These are phyloP conservation scores for Acrodontium crateriforme DNA, from an alignment of 2,329 filamentous ascomycete genomes.

Conservation along the genomic window DNA sequence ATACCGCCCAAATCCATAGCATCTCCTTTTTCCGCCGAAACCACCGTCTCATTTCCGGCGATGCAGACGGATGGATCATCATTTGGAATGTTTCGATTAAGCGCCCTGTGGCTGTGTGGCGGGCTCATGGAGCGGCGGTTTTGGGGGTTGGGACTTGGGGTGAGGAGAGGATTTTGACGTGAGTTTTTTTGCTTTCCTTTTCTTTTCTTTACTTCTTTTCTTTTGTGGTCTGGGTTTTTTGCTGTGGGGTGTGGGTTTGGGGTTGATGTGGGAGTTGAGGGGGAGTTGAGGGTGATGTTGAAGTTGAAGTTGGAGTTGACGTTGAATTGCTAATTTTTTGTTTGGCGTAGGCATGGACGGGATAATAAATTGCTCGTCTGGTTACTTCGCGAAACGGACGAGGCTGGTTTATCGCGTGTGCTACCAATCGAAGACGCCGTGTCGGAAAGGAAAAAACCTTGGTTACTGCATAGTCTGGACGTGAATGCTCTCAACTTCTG, in stretches of 20 bases:
- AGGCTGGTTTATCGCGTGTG: slow-evolving; percentile 49
- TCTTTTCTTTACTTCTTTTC: no score
- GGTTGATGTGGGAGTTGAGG: not conserved
- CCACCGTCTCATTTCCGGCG: slow-evolving; percentile 65
- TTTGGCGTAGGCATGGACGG: slow-evolving; percentile 60
- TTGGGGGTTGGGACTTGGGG: slow-evolving; percentile 62
- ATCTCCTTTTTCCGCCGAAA: slow-evolving; percentile 61
- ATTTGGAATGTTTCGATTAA: slow-evolving; percentile 76
- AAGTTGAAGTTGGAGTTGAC: no score
- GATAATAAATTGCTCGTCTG: slow-evolving; percentile 80
- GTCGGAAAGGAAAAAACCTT: slow-evolving; percentile 49
- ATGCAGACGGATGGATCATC: slow-evolving; percentile 79
- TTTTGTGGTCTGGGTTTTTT: no score
- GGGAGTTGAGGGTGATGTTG: not conserved
- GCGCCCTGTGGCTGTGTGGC: slow-evolving; percentile 73
- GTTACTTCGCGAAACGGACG: slow-evolving; percentile 51
- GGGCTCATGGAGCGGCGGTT: slow-evolving; percentile 64
- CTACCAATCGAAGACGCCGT: slow-evolving; percentile 53
- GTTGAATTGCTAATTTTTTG: not conserved
- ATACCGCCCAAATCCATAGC: slow-evolving; percentile 65
- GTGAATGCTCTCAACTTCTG: slow-evolving; percentile 97
- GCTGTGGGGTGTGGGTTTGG: no score
- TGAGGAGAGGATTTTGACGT: slow-evolving; percentile 68
- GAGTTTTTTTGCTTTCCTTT: no score
- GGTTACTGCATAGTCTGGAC: slow-evolving; percentile 69